phyloP scores from a whole-genome alignment of 2,329 filamentous ascomycete species.

The Lecanicillium sp. region DNA sequence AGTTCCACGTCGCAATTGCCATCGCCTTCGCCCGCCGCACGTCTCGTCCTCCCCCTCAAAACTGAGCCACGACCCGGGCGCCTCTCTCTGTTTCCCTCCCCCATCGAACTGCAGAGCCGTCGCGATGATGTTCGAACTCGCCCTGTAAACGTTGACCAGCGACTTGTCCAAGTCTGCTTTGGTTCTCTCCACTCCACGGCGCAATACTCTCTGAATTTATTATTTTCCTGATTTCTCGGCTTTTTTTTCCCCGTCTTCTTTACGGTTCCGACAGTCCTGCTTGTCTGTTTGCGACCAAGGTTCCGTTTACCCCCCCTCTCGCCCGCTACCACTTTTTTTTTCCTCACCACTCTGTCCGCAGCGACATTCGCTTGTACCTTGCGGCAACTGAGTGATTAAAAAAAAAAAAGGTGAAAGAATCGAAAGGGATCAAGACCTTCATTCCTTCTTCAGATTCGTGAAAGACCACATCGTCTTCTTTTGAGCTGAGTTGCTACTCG shows the following conservation, averaged over 20 bases:
- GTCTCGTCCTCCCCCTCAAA: conserved; percentile 21
- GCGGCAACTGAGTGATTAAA: conserved; percentile 19
- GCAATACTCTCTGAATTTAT: conserved; percentile 13
- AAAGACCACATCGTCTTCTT: conserved; percentile 9
- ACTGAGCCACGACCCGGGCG: conserved; percentile 25
- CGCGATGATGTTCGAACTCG: conserved; percentile 45
- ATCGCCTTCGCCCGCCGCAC: conserved; percentile 12
- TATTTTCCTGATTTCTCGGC: conserved; percentile 11
- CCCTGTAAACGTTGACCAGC: conserved; percentile 41
- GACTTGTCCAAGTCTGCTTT: conserved; percentile 49
- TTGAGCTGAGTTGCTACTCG: no score
- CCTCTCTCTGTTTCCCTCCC: conserved; percentile 22
- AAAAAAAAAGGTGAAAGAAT: no score
- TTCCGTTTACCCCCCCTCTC: conserved; percentile 10
- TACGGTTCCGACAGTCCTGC: conserved; percentile 4
- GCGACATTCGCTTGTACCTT: conserved; percentile 46
- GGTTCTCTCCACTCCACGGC: conserved; percentile 31
- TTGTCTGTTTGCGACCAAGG: conserved; percentile 9
- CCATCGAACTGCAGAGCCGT: conserved; percentile 40
- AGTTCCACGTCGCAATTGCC: no score
- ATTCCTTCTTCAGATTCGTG: no score
- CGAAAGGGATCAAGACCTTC: no score
- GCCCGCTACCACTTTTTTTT: conserved; percentile 1
- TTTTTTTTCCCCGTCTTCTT: conserved; percentile 8
- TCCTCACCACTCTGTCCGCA: conserved; percentile 21